phyloP scores from a whole-genome alignment of 768 basidiomycete species.

The Lactarius vividus region DNA sequence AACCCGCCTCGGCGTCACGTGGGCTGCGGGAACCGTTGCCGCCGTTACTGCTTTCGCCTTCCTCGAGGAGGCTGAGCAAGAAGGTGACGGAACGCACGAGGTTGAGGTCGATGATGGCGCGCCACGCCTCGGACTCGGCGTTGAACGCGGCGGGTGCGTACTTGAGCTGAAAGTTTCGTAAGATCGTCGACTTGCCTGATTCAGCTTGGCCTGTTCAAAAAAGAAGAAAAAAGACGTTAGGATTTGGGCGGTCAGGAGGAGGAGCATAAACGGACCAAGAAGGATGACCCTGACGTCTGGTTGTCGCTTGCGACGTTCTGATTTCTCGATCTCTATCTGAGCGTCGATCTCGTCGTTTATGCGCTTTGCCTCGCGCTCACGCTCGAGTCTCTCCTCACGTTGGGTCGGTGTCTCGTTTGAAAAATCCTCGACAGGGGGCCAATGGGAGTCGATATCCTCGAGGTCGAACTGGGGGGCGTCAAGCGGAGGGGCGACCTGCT shows the following conservation, averaged over 20 bases:
- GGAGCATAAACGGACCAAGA: conserved; percentile 44
- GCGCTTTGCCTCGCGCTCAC: conserved; percentile 50
- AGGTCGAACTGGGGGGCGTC: conserved; percentile 15
- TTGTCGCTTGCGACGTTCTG: conserved; percentile 39
- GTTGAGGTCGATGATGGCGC: conserved; percentile 65
- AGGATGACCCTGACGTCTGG: conserved; percentile 51
- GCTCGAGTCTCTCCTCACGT: conserved; percentile 39
- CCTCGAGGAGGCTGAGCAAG: conserved; percentile 41
- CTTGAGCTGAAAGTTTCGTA: conserved; percentile 64
- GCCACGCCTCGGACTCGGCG: conserved; percentile 57
- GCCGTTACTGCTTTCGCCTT: not conserved
- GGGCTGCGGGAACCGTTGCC: conserved; percentile 37
- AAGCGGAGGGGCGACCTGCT: not conserved
- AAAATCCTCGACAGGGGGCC: conserved; percentile 36
- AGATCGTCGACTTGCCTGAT: conserved; percentile 63
- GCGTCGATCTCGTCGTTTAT: conserved; percentile 55
- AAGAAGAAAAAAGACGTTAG: not conserved
- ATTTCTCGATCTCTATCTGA: conserved; percentile 47
- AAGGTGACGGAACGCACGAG: conserved; percentile 54
- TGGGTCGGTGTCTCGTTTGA: conserved; percentile 44
- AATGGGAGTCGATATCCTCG: conserved; percentile 25
- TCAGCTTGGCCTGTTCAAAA: conserved; percentile 54
- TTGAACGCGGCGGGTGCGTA: conserved; percentile 59
- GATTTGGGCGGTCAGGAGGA: not conserved
- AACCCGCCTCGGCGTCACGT: conserved; percentile 33